Evolutionary conservation across 345 rosid genomes (phyloP), one percentile per base, ranked within the genome.

Genomic region (Eucalyptus lansdowneana): DNA sequence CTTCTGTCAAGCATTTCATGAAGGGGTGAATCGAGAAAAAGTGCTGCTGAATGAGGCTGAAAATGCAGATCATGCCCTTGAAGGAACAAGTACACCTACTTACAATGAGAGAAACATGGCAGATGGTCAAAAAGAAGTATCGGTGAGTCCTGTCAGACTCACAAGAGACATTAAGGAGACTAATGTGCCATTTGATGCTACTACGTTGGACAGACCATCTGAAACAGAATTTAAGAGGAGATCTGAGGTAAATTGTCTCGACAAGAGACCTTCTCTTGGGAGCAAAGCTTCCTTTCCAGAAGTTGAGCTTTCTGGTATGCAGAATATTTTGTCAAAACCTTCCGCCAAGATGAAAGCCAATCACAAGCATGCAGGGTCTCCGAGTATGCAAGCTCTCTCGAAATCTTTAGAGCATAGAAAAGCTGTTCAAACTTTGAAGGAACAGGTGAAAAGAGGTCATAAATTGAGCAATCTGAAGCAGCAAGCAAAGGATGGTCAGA

Each of bases 371-470:
- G 90, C 54, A 62, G 87, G 72, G 87, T 90, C 88, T 92, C 90
- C 91, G 53, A 91, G 91, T 89, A 88, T 90, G 89, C 90, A 87
- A 91, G 92, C 92, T 88, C 87, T 88, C 53, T 81, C 90, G 42
- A 93, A 92, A 72, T 89, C 90, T 87, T 49, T 88, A 11, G 94
- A 92, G 44, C 90, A 89, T 31, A 90, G 60, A 86, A 92, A 90
- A 88, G 92, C 87, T 14, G 85, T 87, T 58, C 88, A 62, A 80
- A 72, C 92, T 89, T 90, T 89, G 89, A 93, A 92, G 51, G 92
- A 86, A 56, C 91, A 91, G 15, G 49, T 88, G 76, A 94, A 91
- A 90, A 93, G 89, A 91, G 92, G 90, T 91, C 91, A 88, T 87
- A 89, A 54, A 67, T 81, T 87, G 67, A 62, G 37, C 27, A 29